Base-by-base conservation (phyloP, 2,329 filamentous ascomycete species). In the Pseudocercospora cruenta region DNA sequence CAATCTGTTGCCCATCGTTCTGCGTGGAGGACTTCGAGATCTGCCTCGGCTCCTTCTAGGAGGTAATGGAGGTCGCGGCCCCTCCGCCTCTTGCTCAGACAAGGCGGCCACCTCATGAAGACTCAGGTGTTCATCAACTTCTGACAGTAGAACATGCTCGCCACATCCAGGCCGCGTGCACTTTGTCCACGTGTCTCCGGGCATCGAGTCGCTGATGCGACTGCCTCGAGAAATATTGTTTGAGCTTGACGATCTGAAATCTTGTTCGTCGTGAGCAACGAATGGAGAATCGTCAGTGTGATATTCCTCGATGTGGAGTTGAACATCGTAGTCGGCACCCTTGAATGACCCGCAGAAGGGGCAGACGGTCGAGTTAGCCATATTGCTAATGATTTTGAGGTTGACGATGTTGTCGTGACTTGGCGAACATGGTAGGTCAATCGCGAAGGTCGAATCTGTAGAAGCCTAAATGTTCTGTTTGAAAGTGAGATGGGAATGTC, bases 121-220 rank as follows among this genome's bases (percentile, higher is more conserved):
- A 62, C 82, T 78, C 60, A 83, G 74, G 73, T 84, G 82, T 58
- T 84, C 80, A 71, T 82, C 80, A 62, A 80, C 77, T 58, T 82
- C 80, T 22, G 70, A 67, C 24, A 82, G 69, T 61, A 76, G 73
- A 62, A 84, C 71, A 59, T 78, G 69, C 68, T 84, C 81, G 63
- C 78, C 78, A 73, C 82, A 83, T 54, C 79, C 77, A 24, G 74
- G 69, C 58, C 80, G 76, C 8, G 81, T 79, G 70, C 82, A 83
- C 65, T 74, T 74, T 33, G 79, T 77, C 69, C 72, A 78, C 21
- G 67, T 62, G 28, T 69, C 65, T 39, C 63, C 66, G 4, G 63
- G 69, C 67, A 66, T 71, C 28, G 64, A 66, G 39, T 53, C 64
- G 55, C 28, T 59, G 59, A 26, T 63, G 45, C 19, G 26, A 53